Evolutionary conservation across 1,284 basidiomycete species (phyloP).

Genomic region (Takashimella tepidaria): DNA sequence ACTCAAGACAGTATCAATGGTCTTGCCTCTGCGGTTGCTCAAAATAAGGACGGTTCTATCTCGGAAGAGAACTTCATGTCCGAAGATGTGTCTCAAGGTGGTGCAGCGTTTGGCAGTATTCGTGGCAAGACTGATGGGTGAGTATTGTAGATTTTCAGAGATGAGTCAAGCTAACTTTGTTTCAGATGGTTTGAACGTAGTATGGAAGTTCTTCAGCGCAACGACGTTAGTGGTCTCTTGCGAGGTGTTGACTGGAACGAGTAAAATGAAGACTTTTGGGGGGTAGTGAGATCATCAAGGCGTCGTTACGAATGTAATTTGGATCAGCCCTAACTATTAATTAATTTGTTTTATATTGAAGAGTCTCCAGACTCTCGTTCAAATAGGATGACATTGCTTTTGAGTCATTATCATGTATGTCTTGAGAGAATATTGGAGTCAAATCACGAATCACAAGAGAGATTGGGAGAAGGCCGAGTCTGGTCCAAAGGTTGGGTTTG

Average conservation of each 20-base stretch:
- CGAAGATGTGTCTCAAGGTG: constrained; percentile 13
- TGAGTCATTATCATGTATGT: background rate
- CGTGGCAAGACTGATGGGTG: constrained; percentile 39
- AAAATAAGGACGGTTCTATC: background rate
- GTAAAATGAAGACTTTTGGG: constrained; percentile 3
- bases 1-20: constrained; percentile 6
- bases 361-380: background rate
- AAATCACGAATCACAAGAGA: too few species aligned
- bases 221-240: constrained; percentile 22
- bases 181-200: constrained; percentile 30
- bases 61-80: background rate
- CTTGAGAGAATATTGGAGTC: too few species aligned
- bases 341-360: background rate
- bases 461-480: too few species aligned
- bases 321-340: background rate
- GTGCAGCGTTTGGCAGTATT: constrained; percentile 29
- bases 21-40: background rate
- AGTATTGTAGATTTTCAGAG: too few species aligned
- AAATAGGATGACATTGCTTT: background rate
- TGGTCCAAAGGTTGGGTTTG: too few species aligned
- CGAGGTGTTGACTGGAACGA: constrained; percentile 17
- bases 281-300: too few species aligned
- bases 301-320: background rate
- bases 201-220: constrained; percentile 34
- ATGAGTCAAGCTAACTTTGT: background rate